Base-by-base conservation (phyloP, 805 yeast genomes). In the Pichia cabralensis region DNA sequence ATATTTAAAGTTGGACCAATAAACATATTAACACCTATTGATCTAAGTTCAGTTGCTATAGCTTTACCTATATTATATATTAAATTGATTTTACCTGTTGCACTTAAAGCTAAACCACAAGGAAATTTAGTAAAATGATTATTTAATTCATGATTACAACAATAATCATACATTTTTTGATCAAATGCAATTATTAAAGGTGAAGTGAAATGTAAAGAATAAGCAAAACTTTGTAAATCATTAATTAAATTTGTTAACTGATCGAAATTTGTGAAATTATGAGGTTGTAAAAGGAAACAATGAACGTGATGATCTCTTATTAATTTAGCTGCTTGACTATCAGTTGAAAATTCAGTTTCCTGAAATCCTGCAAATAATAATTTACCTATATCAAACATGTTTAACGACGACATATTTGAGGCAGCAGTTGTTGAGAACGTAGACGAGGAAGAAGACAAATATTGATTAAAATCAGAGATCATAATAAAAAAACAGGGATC, bases 1-100 rank as follows among this genome's bases (percentile, higher is more conserved):
- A 74, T 75, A 48, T 75, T 80, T 27, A 75, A 58, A 1, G 71
- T 78, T 1, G 81, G 81, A 1, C 80, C 81, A 44, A 74, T 53
- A 12, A 65, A 55, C 43, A 74, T 65, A 53, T 61, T 66, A 33
- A 75, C 61, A 10, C 81, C 81, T 7, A 75, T 62, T 13, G 67
- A 52, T 32, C 58, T 60, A 40, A 74, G 58, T 45, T 75, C 78
- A 14, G 48, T 41, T 0, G 76, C 78, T 8, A 73, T 47, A 2
- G 79, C 80, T 28, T 66, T 64, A 37, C 67, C 67, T 2, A 72
- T 67, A 28, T 71, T 60, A 40, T 65, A 67, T 10, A 71, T 74
- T 40, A 72, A 48, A 5, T 63, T 64, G 8, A 58, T 46, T 37
- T 70, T 67, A 6, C 69, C 67, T 1, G 76, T 62, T 15, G 80